A percentile compares a stretch with the other conserved stretches of the same genome.
These are phyloP conservation scores for Dalbergia cultrata DNA, from an alignment of 306 rosid genomes.

Conservation along the genomic window DNA sequence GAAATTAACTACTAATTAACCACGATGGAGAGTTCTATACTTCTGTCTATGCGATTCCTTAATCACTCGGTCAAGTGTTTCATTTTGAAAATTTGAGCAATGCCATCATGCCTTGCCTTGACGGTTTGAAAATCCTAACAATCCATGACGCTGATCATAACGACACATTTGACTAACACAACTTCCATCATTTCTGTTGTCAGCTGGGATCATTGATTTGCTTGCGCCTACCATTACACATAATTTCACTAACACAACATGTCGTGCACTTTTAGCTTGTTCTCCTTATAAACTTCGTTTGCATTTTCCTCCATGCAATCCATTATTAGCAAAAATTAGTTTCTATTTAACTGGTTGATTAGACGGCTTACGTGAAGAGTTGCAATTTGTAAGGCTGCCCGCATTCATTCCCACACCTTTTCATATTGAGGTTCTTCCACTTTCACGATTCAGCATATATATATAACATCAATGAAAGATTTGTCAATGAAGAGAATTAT, in stretches of 20 bases:
- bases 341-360: conserved; percentile 28
- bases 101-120: conserved; percentile 29
- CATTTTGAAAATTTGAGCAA: background rate
- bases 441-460: background rate
- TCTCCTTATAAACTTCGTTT: background rate
- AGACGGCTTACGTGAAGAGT: conserved; percentile 23
- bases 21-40: background rate
- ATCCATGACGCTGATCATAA: conserved; percentile 26
- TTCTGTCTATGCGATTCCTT: background rate
- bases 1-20: background rate
- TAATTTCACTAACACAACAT: conserved; percentile 36
- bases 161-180: conserved; percentile 40
- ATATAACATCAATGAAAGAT: background rate
- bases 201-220: conserved; percentile 31
- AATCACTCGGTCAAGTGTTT: background rate
- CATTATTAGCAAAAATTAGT: background rate
- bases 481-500: conserved; percentile 17
- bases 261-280: conserved; percentile 20
- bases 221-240: conserved; percentile 3
- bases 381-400: background rate
- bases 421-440: background rate
- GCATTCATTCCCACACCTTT: background rate
- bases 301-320: background rate
- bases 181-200: conserved; percentile 14
- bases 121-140: background rate